These are phyloP conservation scores for Acmispon strigosus DNA, from an alignment of 306 rosid genomes.

Conservation along the genomic window DNA sequence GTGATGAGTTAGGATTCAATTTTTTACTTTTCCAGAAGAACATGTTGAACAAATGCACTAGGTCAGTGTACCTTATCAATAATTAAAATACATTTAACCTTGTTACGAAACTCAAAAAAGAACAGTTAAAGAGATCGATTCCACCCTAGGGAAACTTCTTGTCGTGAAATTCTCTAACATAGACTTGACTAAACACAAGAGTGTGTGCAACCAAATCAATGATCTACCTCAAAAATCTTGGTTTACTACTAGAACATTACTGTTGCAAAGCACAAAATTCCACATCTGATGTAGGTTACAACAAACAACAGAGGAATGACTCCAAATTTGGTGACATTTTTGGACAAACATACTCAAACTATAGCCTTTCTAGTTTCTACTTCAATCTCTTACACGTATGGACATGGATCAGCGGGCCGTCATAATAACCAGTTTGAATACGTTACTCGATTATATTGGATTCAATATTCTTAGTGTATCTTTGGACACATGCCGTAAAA, in stretches of 20 bases:
- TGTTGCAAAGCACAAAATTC: not conserved
- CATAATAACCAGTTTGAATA: not conserved
- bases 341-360: too few relatives aligned
- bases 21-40: not conserved
- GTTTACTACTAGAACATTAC: conserved; percentile 5
- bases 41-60: not conserved
- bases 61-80: not conserved
- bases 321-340: too few relatives aligned
- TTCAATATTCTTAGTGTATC: not conserved
- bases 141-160: conserved; percentile 1
- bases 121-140: not conserved
- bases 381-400: too few relatives aligned
- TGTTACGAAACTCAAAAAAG: not conserved
- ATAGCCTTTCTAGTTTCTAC: too few relatives aligned
- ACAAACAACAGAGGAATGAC: too few relatives aligned
- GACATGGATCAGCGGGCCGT: too few relatives aligned
- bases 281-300: too few relatives aligned
- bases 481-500: too few relatives aligned
- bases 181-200: conserved; percentile 4
- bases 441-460: not conserved
- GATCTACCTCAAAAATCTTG: conserved; percentile 1
- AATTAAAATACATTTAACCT: not conserved
- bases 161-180: conserved; percentile 27
- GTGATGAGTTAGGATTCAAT: too few relatives aligned
- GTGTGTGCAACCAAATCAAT: conserved; percentile 2